These are phyloP conservation scores for Omphalea diandra DNA, from an alignment of 441 rosid genomes.

Conservation along the genomic window DNA sequence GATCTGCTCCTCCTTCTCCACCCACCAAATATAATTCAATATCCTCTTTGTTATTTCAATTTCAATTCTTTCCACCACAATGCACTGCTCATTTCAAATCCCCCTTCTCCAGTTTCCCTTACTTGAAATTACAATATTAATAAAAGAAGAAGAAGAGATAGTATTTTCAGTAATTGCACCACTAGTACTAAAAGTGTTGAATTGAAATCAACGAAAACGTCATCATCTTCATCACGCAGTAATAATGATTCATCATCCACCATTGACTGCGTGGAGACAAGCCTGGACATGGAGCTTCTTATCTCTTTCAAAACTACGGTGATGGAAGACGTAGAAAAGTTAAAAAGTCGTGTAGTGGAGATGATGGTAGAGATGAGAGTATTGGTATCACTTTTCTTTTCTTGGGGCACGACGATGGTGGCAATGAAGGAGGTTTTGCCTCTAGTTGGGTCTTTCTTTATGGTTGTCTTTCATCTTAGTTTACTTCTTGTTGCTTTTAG, in stretches of 20 bases:
- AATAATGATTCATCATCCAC: background rate
- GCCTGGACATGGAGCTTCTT: conserved; percentile 54
- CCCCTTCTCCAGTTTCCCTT: background rate
- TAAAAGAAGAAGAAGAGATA: background rate
- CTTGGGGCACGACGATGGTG: conserved; percentile 96
- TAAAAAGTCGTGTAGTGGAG: conserved; percentile 11
- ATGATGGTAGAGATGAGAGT: conserved; percentile 31
- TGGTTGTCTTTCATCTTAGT: conserved; percentile 75
- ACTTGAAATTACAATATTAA: background rate
- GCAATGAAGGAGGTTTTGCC: conserved; percentile 99
- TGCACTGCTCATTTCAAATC: background rate
- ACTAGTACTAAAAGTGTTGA: conserved; percentile 34
- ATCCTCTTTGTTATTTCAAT: background rate
- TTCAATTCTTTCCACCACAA: background rate
- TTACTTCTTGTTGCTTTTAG: conserved; percentile 60
- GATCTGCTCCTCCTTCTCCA: background rate
- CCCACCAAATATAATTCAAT: background rate
- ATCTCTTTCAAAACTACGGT: conserved; percentile 15
- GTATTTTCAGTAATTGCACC: conserved; percentile 19
- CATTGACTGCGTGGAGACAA: conserved; percentile 63
- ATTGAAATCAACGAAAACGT: conserved; percentile 15
- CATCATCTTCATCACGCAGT: conserved; percentile 4
- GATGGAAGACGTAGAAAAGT: background rate
- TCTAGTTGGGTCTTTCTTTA: conserved; percentile 71
- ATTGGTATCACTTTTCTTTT: conserved; percentile 84